A percentile compares a stretch with the other conserved stretches of the same genome.
Evolutionary conservation across 805 yeast species (phyloP).

Genomic region (Pichia eremophila): DNA sequence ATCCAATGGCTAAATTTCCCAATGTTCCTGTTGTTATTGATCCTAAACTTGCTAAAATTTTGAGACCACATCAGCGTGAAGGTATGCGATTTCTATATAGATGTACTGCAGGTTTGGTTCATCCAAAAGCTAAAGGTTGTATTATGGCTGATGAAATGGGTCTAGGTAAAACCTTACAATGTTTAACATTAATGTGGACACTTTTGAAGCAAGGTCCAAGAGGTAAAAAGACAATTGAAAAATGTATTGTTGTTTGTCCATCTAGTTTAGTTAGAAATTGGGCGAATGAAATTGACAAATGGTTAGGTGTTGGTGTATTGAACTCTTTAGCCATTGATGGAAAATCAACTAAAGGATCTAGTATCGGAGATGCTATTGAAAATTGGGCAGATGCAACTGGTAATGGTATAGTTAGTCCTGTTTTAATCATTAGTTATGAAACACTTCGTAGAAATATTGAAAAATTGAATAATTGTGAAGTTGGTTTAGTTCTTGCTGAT

Average conservation of each 20-base stretch:
- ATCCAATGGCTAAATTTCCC: slow-evolving; percentile 44
- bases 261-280: slow-evolving; percentile 88
- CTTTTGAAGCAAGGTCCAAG: slow-evolving; percentile 81
- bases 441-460: slow-evolving; percentile 82
- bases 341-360: slow-evolving; percentile 62
- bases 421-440: slow-evolving; percentile 87
- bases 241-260: slow-evolving; percentile 91
- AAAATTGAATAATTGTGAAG: slow-evolving; percentile 61
- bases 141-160: slow-evolving; percentile 99
- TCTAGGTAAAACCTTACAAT: slow-evolving; percentile 81
- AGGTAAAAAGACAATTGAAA: slow-evolving; percentile 72
- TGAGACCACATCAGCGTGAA: slow-evolving; percentile 93
- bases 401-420: slow-evolving; percentile 84
- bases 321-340: slow-evolving; percentile 92
- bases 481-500: slow-evolving; percentile 80
- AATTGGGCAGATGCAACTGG: slow-evolving; percentile 89
- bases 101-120: slow-evolving; percentile 82
- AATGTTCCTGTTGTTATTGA: slow-evolving; percentile 95
- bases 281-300: slow-evolving; percentile 92
- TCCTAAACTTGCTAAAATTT: slow-evolving; percentile 70
- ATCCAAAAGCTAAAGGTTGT: slow-evolving; percentile 83
- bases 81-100: slow-evolving; percentile 88
- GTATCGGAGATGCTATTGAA: slow-evolving; percentile 56
- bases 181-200: slow-evolving; percentile 90
- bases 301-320: slow-evolving; percentile 89